Evolutionary conservation across 2,329 filamentous ascomycete genomes (phyloP).

Genomic region (Stagonosporopsis vannaccii): DNA sequence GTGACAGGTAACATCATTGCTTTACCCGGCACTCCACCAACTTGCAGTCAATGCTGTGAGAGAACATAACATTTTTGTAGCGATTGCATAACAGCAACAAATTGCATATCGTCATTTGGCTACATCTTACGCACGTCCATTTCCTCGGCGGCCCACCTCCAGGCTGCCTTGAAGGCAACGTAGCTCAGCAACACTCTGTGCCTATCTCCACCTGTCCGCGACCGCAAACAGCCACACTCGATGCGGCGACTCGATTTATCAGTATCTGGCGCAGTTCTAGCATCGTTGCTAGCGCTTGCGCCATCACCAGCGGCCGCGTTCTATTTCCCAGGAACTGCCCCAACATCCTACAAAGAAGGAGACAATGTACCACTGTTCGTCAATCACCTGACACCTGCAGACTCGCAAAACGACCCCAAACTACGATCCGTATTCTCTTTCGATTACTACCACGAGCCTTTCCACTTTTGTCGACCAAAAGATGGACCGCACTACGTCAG

Average conservation of each 20-base stretch:
- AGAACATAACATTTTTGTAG: neutral
- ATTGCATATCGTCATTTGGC: neutral
- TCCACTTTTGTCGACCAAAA: conserved; percentile 86
- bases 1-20: conserved; percentile 37
- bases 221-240: conserved; percentile 10
- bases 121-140: conserved; percentile 12
- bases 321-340: conserved; percentile 95
- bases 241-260: conserved; percentile 44
- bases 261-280: conserved; percentile 35
- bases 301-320: conserved; percentile 67
- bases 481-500: conserved; percentile 79
- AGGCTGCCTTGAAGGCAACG: conserved; percentile 14
- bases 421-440: conserved; percentile 93
- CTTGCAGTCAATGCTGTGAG: neutral
- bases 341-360: conserved; percentile 84
- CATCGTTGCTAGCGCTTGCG: conserved; percentile 49
- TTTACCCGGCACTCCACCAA: conserved; percentile 12
- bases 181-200: conserved; percentile 5
- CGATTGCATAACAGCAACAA: neutral
- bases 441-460: conserved; percentile 90
- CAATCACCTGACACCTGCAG: conserved; percentile 88
- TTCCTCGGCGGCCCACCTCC: conserved; percentile 20
- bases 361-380: conserved; percentile 87
- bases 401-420: conserved; percentile 77
- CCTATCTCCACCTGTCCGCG: neutral